Conservation (phyloP, 352 stramenopile species). For the Sclerospora graminicola region DNA sequence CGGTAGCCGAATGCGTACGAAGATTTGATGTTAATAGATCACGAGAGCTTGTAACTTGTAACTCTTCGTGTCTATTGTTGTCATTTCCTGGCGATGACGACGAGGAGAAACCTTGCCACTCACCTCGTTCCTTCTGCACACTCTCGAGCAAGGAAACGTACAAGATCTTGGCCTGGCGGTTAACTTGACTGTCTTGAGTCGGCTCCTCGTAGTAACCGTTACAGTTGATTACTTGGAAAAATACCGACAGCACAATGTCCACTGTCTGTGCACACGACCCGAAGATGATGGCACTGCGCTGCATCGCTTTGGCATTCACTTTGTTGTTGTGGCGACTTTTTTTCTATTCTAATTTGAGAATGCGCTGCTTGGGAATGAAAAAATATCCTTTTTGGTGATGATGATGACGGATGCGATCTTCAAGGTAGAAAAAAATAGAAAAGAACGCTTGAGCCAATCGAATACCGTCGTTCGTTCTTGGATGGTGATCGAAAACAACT, state of each 20-base stretch:
- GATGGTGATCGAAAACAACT: too few species aligned
- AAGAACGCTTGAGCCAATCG: too few species aligned
- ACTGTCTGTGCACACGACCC: constrained; percentile 47
- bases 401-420: too few species aligned
- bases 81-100: constrained; percentile 5
- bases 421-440: too few species aligned
- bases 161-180: constrained; percentile 48
- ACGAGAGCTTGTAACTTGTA: constrained; percentile 4
- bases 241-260: constrained; percentile 31
- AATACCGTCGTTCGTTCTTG: too few species aligned
- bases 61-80: constrained; percentile 14
- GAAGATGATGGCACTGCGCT: constrained; percentile 32
- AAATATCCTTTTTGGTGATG: too few species aligned
- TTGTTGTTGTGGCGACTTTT: too few species aligned
- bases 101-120: constrained; percentile 51
- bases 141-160: constrained; percentile 58
- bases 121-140: constrained; percentile 51
- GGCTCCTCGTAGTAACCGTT: constrained; percentile 22
- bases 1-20: constrained; percentile 2
- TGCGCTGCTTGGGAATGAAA: too few species aligned
- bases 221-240: constrained; percentile 37
- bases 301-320: too few species aligned
- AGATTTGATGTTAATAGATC: constrained; percentile 13
- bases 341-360: too few species aligned
- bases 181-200: constrained; percentile 20